These are phyloP conservation scores for Tranzscheliella williamsii DNA, from an alignment of 1,284 basidiomycete species.

Conservation along the genomic window DNA sequence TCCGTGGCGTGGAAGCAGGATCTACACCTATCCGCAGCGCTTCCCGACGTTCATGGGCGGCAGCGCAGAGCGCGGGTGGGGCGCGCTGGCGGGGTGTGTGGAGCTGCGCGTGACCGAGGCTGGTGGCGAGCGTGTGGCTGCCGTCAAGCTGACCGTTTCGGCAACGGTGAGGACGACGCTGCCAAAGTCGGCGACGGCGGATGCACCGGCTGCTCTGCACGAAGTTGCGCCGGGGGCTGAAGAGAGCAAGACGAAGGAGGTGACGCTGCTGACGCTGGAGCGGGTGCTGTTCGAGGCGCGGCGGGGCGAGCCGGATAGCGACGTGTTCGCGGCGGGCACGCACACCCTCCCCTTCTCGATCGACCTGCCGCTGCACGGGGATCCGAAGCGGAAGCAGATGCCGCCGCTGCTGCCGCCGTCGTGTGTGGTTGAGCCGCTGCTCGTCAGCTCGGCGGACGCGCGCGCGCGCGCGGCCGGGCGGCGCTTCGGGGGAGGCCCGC, in stretches of 20 bases:
- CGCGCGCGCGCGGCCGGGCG: slow-evolving; percentile 17
- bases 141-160: slow-evolving; percentile 40
- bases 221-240: slow-evolving; percentile 13
- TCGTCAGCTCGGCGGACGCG: slow-evolving; percentile 11
- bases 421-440: slow-evolving; percentile 28
- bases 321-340: slow-evolving; percentile 24
- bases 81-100: slow-evolving; percentile 39
- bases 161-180: slow-evolving; percentile 18
- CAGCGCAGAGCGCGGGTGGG: slow-evolving; percentile 39
- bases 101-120: slow-evolving; percentile 24
- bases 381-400: slow-evolving; percentile 14
- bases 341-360: slow-evolving; percentile 39
- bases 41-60: slow-evolving; percentile 54
- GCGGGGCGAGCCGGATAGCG: slow-evolving; percentile 8
- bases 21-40: slow-evolving; percentile 43
- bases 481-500: slow-evolving; percentile 5
- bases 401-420: slow-evolving; percentile 18
- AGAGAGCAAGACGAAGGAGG: slow-evolving; percentile 27
- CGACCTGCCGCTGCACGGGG: slow-evolving; percentile 18
- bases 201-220: slow-evolving; percentile 20
- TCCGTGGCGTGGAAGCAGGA: slow-evolving; percentile 1
- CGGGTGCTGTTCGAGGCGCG: slow-evolving; percentile 20
- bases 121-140: slow-evolving; percentile 24
- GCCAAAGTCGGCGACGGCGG: slow-evolving; percentile 20
- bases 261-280: slow-evolving; percentile 43